A percentile compares a stretch with the other conserved stretches of the same genome.
Conservation (phyloP, 2,329 filamentous ascomycete species). For the Penicillium sp. region DNA sequence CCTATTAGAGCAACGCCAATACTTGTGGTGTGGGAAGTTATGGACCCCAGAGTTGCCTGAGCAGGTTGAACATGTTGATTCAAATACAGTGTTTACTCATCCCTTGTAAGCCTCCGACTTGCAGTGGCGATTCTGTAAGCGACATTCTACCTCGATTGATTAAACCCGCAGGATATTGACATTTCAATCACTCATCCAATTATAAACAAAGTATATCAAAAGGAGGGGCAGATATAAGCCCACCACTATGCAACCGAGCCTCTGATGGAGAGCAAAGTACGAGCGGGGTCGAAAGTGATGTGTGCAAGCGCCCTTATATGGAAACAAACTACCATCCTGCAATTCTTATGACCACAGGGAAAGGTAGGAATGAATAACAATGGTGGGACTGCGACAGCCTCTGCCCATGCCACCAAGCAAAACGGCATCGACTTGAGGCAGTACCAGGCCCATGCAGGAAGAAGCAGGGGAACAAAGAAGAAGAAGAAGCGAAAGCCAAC, state of each 20-base stretch:
- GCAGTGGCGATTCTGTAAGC: neutral
- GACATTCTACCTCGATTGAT: neutral
- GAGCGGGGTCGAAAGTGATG: neutral
- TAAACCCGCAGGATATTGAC: slow-evolving; percentile 9
- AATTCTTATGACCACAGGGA: neutral
- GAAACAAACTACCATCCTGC: neutral
- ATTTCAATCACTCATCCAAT: slow-evolving; percentile 18
- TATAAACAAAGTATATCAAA: slow-evolving; percentile 20
- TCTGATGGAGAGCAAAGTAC: neutral
- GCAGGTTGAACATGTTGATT: no score
- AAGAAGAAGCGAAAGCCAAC: slow-evolving; percentile 11
- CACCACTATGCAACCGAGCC: slow-evolving; percentile 5
- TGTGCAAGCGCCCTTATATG: neutral
- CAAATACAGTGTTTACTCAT: no score
- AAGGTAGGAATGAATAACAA: neutral
- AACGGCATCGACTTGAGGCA: neutral
- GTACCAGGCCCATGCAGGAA: neutral
- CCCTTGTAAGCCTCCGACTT: no score
- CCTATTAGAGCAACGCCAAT: no score
- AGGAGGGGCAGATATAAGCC: slow-evolving; percentile 6
- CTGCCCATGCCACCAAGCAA: slow-evolving; percentile 1
- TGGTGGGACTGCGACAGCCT: neutral
- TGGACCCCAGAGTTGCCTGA: no score
- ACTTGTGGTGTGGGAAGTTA: no score
- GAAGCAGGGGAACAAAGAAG: neutral